phyloP scores from a whole-genome alignment of 768 basidiomycete species.

The Termitomyces sp. region DNA sequence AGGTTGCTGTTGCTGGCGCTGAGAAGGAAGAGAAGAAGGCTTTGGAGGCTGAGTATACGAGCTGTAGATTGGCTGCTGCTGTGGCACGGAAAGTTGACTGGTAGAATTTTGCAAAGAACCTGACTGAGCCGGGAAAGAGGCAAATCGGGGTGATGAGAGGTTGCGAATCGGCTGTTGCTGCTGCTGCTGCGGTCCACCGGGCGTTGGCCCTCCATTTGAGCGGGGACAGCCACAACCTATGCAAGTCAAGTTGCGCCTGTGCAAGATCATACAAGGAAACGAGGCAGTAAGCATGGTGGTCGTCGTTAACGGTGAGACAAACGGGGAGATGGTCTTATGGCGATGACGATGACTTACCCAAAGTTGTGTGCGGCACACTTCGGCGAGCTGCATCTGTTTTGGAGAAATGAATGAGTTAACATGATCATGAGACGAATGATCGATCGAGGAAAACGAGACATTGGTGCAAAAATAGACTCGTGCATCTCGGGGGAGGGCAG shows the following conservation, averaged over 20 bases:
- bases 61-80: conserved; percentile 6
- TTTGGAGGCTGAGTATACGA: conserved; percentile 15
- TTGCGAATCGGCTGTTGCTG: conserved; percentile 23
- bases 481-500: not conserved
- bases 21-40: conserved; percentile 1
- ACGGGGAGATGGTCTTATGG: not conserved
- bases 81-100: not conserved
- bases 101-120: not conserved
- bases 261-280: conserved; percentile 45
- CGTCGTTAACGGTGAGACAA: conserved; percentile 11
- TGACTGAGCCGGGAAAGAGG: conserved; percentile 16
- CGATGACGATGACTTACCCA: conserved; percentile 46
- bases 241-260: conserved; percentile 72
- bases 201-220: conserved; percentile 25
- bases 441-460: conserved; percentile 14
- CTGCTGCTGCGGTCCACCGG: conserved; percentile 13
- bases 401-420: conserved; percentile 15
- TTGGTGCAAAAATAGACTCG: conserved; percentile 18
- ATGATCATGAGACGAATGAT: conserved; percentile 9
- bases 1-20: conserved; percentile 7
- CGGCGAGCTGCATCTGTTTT: conserved; percentile 55
- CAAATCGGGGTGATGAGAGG: conserved; percentile 27
- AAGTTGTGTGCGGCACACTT: conserved; percentile 82
- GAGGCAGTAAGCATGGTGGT: conserved; percentile 37
- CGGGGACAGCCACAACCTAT: conserved; percentile 73